phyloP scores from a whole-genome alignment of 164 flowering plant genomes.

The Vitis cinerea region DNA sequence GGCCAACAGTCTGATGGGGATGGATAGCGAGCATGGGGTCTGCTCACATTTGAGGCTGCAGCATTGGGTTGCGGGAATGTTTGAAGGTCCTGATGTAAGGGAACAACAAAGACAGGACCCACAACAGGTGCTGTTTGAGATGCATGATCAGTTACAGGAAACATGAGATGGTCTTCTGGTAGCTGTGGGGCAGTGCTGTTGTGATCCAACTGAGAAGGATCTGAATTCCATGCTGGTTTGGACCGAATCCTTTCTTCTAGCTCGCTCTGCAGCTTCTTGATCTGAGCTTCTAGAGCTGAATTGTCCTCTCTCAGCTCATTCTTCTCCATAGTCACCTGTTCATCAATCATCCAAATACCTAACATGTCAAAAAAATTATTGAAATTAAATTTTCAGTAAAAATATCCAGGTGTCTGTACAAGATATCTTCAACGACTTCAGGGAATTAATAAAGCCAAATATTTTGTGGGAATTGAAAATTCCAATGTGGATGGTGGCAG shows the following conservation, averaged over 20 bases:
- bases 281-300: conserved; percentile 40
- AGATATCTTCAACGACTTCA: too few species aligned
- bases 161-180: conserved; percentile 12
- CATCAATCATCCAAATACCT: conserved; percentile 11
- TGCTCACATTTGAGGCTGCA: conserved; percentile 33
- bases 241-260: conserved; percentile 25
- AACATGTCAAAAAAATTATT: background rate
- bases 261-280: conserved; percentile 39
- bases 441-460: too few species aligned
- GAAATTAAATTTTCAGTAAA: background rate
- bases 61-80: conserved; percentile 18
- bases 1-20: conserved; percentile 61
- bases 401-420: too few species aligned
- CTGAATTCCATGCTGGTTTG: conserved; percentile 24
- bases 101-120: conserved; percentile 41
- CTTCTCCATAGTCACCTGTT: conserved; percentile 49
- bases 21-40: conserved; percentile 62
- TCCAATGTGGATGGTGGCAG: too few species aligned
- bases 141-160: conserved; percentile 20
- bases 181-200: conserved; percentile 8
- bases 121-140: conserved; percentile 25
- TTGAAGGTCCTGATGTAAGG: conserved; percentile 32
- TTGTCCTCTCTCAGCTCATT: conserved; percentile 60
- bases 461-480: too few species aligned
- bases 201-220: conserved; percentile 20